phyloP scores from a whole-genome alignment of 2,329 filamentous ascomycete species.

The Neofusicoccum laricinum region DNA sequence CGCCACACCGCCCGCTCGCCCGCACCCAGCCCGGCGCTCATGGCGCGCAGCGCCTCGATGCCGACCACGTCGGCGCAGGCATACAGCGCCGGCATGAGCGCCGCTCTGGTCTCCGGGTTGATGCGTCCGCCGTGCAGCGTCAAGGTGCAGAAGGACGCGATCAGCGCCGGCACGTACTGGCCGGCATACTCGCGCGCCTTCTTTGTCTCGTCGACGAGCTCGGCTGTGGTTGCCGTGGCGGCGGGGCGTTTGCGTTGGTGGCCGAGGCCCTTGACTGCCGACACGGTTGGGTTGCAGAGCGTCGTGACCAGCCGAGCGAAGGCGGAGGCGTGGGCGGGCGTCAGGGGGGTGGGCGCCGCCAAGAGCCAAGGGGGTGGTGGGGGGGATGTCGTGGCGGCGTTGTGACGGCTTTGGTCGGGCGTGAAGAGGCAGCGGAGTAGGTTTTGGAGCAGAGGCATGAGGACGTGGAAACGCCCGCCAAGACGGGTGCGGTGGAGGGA shows the following conservation, averaged over 20 bases:
- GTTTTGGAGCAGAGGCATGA: constrained; percentile 54
- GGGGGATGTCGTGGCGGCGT: constrained; percentile 19
- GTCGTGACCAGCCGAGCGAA: constrained; percentile 56
- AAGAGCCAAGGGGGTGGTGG: constrained; percentile 26
- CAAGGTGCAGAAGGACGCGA: constrained; percentile 56
- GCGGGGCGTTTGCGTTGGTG: constrained; percentile 20
- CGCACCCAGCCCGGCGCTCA: constrained; percentile 36
- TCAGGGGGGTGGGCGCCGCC: constrained; percentile 57
- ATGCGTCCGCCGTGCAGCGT: constrained; percentile 48
- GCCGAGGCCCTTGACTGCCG: constrained; percentile 49
- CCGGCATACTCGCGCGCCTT: constrained; percentile 57
- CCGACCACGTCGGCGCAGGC: constrained; percentile 33
- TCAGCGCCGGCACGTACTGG: constrained; percentile 56
- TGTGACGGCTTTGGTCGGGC: constrained; percentile 31
- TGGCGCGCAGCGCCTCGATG: constrained; percentile 30
- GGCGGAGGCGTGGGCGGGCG: constrained; percentile 53
- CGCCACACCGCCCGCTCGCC: constrained; percentile 36
- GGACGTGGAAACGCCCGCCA: constrained; percentile 59
- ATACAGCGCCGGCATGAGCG: constrained; percentile 57
- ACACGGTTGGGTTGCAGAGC: constrained; percentile 60
- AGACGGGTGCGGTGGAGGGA: constrained; percentile 58
- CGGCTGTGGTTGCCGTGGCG: constrained; percentile 18
- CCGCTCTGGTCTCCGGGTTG: constrained; percentile 51
- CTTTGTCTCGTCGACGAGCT: constrained; percentile 58
- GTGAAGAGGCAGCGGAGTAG: constrained; percentile 57